These are phyloP conservation scores for Spergularia marina DNA, from an alignment of 148 eudicot genomes.

Conservation along the genomic window DNA sequence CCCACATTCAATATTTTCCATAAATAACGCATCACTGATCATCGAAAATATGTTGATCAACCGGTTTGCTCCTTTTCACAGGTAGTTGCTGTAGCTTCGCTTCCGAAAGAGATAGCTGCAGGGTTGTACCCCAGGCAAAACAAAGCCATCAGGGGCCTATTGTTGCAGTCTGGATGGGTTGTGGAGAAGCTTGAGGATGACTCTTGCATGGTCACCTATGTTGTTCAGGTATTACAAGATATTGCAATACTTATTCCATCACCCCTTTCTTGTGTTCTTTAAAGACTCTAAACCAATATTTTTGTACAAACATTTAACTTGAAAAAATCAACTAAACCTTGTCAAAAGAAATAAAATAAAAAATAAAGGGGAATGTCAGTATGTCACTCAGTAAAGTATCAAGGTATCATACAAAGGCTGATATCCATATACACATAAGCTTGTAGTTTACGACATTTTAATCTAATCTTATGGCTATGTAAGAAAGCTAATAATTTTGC, in stretches of 20 bases:
- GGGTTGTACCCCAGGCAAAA: constrained; percentile 80
- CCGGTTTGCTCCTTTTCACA: not conserved
- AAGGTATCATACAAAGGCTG: too few relatives aligned
- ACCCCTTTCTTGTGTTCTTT: not conserved
- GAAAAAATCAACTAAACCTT: too few relatives aligned
- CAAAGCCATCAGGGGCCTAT: constrained; percentile 67
- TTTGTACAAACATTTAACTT: too few relatives aligned
- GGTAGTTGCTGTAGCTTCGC: constrained; percentile 95
- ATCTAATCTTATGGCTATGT: too few relatives aligned
- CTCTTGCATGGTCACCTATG: constrained; percentile 87
- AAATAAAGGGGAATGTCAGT: too few relatives aligned
- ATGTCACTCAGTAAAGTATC: too few relatives aligned
- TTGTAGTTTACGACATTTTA: too few relatives aligned
- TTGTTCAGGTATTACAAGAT: constrained; percentile 57
- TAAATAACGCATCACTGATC: not conserved
- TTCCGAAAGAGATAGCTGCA: constrained; percentile 87
- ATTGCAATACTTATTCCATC: not conserved
- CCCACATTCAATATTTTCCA: not conserved
- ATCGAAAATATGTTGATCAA: not conserved
- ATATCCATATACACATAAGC: too few relatives aligned
- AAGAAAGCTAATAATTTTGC: too few relatives aligned
- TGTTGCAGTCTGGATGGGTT: constrained; percentile 93
- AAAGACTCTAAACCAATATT: too few relatives aligned
- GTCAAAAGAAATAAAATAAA: too few relatives aligned
- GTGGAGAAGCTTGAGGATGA: constrained; percentile 80